Conservation (phyloP, 495 filamentous ascomycete genomes). For the Pseudevernia furfuracea region DNA sequence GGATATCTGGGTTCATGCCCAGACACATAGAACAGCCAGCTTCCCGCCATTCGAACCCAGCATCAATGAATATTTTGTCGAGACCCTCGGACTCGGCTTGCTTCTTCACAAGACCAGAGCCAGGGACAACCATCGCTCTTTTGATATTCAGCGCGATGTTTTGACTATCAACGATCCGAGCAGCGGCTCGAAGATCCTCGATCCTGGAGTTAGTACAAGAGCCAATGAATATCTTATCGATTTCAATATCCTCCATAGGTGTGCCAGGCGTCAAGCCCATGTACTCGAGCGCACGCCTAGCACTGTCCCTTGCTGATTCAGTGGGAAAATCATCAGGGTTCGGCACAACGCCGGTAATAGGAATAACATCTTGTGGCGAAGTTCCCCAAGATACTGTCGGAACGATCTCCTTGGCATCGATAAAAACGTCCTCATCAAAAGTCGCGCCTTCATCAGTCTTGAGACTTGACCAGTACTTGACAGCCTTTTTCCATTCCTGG, state of each 20-base stretch:
- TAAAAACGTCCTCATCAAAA: constrained; percentile 78
- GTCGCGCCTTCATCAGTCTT: constrained; percentile 76
- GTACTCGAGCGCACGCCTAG: constrained; percentile 79
- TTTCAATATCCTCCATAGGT: constrained; percentile 76
- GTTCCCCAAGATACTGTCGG: constrained; percentile 97
- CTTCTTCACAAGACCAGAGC: constrained; percentile 88
- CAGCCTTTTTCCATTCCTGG: constrained; percentile 82
- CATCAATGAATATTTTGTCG: constrained; percentile 82
- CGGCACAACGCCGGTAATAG: constrained; percentile 84
- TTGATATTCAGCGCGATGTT: constrained; percentile 82
- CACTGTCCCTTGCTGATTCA: constrained; percentile 67
- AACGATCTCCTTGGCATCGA: constrained; percentile 84
- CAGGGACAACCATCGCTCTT: constrained; percentile 91
- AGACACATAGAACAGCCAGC: constrained; percentile 98
- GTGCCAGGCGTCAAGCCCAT: constrained; percentile 87
- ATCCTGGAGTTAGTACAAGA: constrained; percentile 97
- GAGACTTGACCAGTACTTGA: constrained; percentile 81
- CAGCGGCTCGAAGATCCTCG: constrained; percentile 87
- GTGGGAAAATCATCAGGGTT: constrained; percentile 78
- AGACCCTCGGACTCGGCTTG: constrained; percentile 89
- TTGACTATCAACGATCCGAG: constrained; percentile 74
- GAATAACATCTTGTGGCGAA: constrained; percentile 88
- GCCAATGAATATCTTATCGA: constrained; percentile 97
- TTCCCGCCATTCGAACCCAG: constrained; percentile 97
- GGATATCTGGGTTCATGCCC: constrained; percentile 98